Evolutionary conservation across 108 stramenopile species (phyloP).

Genomic region (Conticribra guillardii): DNA sequence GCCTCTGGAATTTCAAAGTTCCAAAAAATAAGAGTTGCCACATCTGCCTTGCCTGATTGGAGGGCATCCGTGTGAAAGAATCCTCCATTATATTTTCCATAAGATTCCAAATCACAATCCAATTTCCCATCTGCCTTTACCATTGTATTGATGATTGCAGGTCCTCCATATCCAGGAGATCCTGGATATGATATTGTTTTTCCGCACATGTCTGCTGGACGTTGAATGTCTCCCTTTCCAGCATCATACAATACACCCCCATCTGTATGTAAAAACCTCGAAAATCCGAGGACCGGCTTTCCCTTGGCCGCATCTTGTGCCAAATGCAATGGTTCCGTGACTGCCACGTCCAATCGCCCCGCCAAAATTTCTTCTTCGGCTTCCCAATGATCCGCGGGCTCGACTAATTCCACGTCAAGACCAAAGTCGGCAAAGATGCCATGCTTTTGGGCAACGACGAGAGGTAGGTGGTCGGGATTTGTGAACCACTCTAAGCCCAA

Average conservation of each 20-base stretch:
- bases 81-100: constrained; percentile 58
- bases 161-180: constrained; percentile 57
- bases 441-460: constrained; percentile 52
- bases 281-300: constrained; percentile 49
- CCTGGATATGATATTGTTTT: constrained; percentile 60
- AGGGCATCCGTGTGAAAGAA: constrained; percentile 63
- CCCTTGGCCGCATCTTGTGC: constrained; percentile 57
- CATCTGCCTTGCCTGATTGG: constrained; percentile 49
- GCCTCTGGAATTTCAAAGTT: constrained; percentile 66
- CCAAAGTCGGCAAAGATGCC: constrained; percentile 49
- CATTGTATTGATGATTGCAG: constrained; percentile 67
- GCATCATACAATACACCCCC: constrained; percentile 55
- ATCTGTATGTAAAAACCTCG: constrained; percentile 61
- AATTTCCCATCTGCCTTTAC: constrained; percentile 59
- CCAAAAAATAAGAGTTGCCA: constrained; percentile 62
- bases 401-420: constrained; percentile 51
- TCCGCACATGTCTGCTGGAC: constrained; percentile 64
- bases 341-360: constrained; percentile 58
- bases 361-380: constrained; percentile 61
- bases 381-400: constrained; percentile 66
- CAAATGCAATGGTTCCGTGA: constrained; percentile 60
- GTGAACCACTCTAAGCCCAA: constrained; percentile 60
- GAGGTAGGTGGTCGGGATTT: constrained; percentile 60
- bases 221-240: constrained; percentile 24
- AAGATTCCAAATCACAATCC: constrained; percentile 44